Percentiles rank a stretch among this genome's conserved stretches.
These are phyloP conservation scores for Coccomyxa sp. DNA, from an alignment of 139 green algal species.

Conservation along the genomic window DNA sequence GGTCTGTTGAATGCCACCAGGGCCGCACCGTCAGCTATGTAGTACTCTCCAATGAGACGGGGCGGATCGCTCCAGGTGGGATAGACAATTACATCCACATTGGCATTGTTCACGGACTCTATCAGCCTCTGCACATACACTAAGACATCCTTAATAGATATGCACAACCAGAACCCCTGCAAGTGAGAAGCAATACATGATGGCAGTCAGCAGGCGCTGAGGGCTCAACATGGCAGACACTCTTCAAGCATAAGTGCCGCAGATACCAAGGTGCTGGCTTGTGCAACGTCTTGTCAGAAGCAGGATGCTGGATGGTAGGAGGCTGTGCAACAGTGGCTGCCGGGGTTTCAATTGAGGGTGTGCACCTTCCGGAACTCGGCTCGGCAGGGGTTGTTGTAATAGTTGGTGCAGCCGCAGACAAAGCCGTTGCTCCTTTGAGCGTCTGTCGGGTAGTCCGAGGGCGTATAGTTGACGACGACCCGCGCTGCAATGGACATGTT, in stretches of 20 bases:
- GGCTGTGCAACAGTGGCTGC: no score
- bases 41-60: slow-evolving; percentile 6
- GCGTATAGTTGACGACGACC: neutral
- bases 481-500: neutral
- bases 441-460: neutral
- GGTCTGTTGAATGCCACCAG: no score
- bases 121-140: slow-evolving; percentile 13
- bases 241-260: no score
- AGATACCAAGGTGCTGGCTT: no score
- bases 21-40: neutral
- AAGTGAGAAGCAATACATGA: no score
- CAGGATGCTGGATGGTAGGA: no score
- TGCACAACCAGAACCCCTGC: no score
- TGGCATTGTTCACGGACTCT: neutral
- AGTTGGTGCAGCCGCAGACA: neutral
- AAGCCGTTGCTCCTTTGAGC: neutral
- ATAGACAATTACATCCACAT: slow-evolving; percentile 4
- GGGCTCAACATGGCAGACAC: no score
- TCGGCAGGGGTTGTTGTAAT: slow-evolving; percentile 9
- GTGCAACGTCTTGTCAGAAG: no score
- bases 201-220: no score
- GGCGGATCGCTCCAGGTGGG: slow-evolving; percentile 7
- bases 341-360: no score
- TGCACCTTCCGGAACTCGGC: slow-evolving; percentile 6
- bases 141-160: no score